Evolutionary conservation across 306 rosid genomes (phyloP).

Genomic region (Prunus kanzakura): DNA sequence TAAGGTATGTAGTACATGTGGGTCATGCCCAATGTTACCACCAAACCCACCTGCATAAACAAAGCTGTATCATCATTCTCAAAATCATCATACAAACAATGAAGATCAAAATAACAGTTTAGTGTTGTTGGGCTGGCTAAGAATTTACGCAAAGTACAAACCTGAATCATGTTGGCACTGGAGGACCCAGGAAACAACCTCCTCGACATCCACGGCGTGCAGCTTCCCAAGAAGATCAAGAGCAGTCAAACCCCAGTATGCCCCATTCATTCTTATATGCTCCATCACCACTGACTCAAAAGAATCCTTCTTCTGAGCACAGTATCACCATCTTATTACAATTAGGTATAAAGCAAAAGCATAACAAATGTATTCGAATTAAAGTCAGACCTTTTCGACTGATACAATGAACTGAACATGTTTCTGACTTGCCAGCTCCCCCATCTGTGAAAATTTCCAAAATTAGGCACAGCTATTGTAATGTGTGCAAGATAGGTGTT

Average conservation of each 20-base stretch:
- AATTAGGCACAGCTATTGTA: neutral
- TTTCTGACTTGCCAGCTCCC: constrained; percentile 61
- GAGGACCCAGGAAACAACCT: constrained; percentile 74
- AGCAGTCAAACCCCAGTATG: constrained; percentile 84
- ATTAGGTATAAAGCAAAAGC: neutral
- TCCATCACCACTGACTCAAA: constrained; percentile 80
- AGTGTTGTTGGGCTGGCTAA: neutral
- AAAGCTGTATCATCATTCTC: neutral
- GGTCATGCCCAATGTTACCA: constrained; percentile 86
- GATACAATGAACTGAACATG: constrained; percentile 67
- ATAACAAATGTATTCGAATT: neutral
- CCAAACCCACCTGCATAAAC: constrained; percentile 70
- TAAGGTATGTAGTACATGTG: constrained; percentile 70
- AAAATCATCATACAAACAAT: neutral
- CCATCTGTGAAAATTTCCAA: constrained; percentile 46
- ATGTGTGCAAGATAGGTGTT: neutral
- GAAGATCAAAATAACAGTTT: neutral
- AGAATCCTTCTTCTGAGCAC: constrained; percentile 65
- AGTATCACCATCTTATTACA: neutral
- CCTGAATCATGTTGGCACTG: constrained; percentile 84
- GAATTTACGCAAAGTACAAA: constrained; percentile 7
- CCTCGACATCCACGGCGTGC: constrained; percentile 51
- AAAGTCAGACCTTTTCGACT: constrained; percentile 55
- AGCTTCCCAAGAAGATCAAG: constrained; percentile 80
- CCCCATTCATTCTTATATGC: constrained; percentile 89